Evolutionary conservation across 306 rosid species (phyloP), one percentile per base, ranked within the genome.

Genomic region (Acacia acuminata): DNA sequence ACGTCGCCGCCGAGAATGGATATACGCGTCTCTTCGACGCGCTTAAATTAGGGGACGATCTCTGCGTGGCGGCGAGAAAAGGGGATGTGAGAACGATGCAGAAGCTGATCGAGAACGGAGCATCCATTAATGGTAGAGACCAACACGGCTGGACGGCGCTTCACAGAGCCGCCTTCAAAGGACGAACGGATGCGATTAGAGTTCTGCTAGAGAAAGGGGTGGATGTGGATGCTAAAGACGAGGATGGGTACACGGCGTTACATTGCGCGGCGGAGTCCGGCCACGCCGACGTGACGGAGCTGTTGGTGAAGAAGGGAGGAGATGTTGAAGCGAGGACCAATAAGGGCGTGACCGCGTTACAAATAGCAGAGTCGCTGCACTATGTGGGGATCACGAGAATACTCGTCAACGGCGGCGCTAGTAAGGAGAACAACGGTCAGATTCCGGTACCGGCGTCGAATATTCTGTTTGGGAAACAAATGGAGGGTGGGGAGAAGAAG

Each of bases 141-240:
- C 98, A 89, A 15, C 75, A 93, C 36, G 94, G 95, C 0, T 94
- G 98, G 98, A 93, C 95, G 0, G 91, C 97, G 7, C 86, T 94
- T 58, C 97, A 94, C 36, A 85, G 97, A 2, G 95, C 97, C 0
- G 84, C 93, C 4, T 94, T 94, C 73, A 94, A 93, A 45, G 98
- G 98, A 15, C 76, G 87, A 47, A 67, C 81, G 0, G 92, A 91
- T 0, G 92, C 79, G 0, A 90, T 86, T 15, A 74, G 89, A 60
- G 73, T 61, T 15, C 81, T 94, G 16, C 36, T 94, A 4, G 94
- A 90, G 55, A 90, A 67, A 66, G 97, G 97, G n/a, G 88, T 86
- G 19, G 97, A 91, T 20, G 76, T 88, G 51, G 90, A 88, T 24
- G 94, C 94, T 1, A 89, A 85, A 71, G 98, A 93, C 50, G 93